Evolutionary conservation across 345 rosid genomes (phyloP).

Genomic region (Eucalyptus sp.): DNA sequence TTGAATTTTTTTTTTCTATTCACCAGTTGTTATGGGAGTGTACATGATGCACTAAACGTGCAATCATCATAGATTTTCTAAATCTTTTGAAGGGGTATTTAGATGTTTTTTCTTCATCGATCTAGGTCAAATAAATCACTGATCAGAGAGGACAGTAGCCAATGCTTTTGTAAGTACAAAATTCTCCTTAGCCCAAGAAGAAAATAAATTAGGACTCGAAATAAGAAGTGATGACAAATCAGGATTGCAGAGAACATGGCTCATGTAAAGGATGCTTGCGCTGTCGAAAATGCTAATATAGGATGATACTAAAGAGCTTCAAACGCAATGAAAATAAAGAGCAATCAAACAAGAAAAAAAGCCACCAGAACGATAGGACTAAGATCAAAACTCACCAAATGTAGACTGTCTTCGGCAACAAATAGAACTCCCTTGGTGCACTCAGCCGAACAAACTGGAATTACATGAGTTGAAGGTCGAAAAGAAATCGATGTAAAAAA

Average conservation of each 20-base stretch:
- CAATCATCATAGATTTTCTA: neutral
- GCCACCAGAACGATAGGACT: neutral
- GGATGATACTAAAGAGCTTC: neutral
- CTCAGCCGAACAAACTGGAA: conserved; percentile 80
- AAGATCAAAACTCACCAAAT: conserved; percentile 47
- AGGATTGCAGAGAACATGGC: neutral
- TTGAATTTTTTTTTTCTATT: neutral
- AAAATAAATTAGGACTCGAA: neutral
- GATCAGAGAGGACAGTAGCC: neutral
- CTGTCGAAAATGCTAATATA: neutral
- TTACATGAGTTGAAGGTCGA: conserved; percentile 91
- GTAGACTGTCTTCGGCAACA: conserved; percentile 88
- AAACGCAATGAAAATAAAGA: neutral
- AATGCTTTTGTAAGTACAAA: neutral
- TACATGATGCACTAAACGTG: neutral
- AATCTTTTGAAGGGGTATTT: neutral
- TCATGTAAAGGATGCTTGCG: neutral
- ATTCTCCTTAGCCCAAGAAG: neutral
- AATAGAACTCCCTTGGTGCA: conserved; percentile 88
- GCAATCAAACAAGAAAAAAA: neutral
- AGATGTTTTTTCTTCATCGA: neutral
- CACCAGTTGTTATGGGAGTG: neutral
- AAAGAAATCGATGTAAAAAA: conserved; percentile 77
- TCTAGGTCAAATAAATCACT: neutral
- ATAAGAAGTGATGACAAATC: neutral